These are phyloP conservation scores for Candida succiphila DNA, from an alignment of 805 yeast species.

Conservation along the genomic window DNA sequence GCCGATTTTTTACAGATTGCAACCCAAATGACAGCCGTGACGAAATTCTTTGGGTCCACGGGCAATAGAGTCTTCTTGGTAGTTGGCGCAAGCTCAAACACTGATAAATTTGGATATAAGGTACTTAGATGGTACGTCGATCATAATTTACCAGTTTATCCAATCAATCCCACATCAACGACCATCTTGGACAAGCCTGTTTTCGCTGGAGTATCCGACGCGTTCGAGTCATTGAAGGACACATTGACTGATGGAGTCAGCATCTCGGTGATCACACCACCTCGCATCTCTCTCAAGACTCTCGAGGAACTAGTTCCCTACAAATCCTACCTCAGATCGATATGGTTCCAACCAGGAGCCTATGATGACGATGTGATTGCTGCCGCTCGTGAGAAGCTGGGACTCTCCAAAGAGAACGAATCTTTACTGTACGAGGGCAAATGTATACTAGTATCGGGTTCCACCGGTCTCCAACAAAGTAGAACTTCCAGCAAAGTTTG, in stretches of 20 bases:
- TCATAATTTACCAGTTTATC: slow-evolving; percentile 48
- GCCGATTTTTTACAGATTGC: no score
- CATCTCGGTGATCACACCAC: slow-evolving; percentile 70
- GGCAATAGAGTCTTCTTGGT: slow-evolving; percentile 23
- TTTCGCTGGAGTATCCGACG: background rate
- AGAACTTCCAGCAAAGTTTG: background rate
- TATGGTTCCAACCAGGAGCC: slow-evolving; percentile 85
- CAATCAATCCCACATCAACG: slow-evolving; percentile 50
- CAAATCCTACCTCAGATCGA: slow-evolving; percentile 32
- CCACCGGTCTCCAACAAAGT: slow-evolving; percentile 21
- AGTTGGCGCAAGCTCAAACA: slow-evolving; percentile 61
- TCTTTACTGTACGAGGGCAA: slow-evolving; percentile 38
- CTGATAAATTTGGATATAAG: slow-evolving; percentile 59
- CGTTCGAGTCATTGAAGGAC: slow-evolving; percentile 8
- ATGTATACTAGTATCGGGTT: slow-evolving; percentile 69
- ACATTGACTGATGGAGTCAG: slow-evolving; percentile 33
- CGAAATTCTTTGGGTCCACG: background rate
- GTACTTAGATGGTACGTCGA: slow-evolving; percentile 58
- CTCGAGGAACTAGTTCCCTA: slow-evolving; percentile 27
- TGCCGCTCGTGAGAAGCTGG: slow-evolving; percentile 14
- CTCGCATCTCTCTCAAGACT: slow-evolving; percentile 40
- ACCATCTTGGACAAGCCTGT: slow-evolving; percentile 24
- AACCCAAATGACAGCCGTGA: background rate
- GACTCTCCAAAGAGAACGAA: slow-evolving; percentile 19
- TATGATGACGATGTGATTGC: slow-evolving; percentile 43